Conservation (phyloP, 2,329 filamentous ascomycete genomes). For the Cladosporium austrohemisphaericum region DNA sequence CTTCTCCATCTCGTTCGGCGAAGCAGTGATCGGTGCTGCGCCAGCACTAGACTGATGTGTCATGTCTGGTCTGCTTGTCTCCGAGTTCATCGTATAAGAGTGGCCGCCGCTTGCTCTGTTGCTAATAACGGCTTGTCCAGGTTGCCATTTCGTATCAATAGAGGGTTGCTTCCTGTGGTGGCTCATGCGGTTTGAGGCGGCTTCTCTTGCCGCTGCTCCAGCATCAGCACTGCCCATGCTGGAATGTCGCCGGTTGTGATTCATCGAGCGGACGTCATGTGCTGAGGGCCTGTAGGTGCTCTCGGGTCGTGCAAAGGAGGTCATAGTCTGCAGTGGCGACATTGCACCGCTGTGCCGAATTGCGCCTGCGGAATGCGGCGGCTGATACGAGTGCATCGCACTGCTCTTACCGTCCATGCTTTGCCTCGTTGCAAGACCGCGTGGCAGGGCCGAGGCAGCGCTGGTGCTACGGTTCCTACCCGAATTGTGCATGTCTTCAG, state of each 20-base stretch:
- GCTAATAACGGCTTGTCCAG: constrained; percentile 19
- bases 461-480: constrained; percentile 47
- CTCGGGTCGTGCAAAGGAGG: constrained; percentile 31
- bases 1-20: constrained; percentile 65
- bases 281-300: constrained; percentile 32
- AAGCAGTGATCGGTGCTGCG: constrained; percentile 18
- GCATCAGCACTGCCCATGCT: constrained; percentile 82
- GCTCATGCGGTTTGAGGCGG: constrained; percentile 27
- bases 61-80: constrained; percentile 2
- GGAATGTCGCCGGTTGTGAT: constrained; percentile 82
- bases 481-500: constrained; percentile 40
- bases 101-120: constrained; percentile 19
- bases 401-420: constrained; percentile 20
- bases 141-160: constrained; percentile 55
- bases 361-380: constrained; percentile 24
- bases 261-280: constrained; percentile 47
- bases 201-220: constrained; percentile 39
- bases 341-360: constrained; percentile 34
- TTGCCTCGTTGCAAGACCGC: constrained; percentile 19
- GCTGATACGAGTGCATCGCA: constrained; percentile 15
- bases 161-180: constrained; percentile 56
- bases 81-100: constrained; percentile 10
- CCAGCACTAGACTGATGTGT: constrained; percentile 1
- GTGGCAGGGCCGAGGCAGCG: constrained; percentile 14
- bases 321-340: constrained; percentile 31